These are phyloP conservation scores for Incumbomyces lentus DNA, from an alignment of 2,329 filamentous ascomycete species.

Conservation along the genomic window DNA sequence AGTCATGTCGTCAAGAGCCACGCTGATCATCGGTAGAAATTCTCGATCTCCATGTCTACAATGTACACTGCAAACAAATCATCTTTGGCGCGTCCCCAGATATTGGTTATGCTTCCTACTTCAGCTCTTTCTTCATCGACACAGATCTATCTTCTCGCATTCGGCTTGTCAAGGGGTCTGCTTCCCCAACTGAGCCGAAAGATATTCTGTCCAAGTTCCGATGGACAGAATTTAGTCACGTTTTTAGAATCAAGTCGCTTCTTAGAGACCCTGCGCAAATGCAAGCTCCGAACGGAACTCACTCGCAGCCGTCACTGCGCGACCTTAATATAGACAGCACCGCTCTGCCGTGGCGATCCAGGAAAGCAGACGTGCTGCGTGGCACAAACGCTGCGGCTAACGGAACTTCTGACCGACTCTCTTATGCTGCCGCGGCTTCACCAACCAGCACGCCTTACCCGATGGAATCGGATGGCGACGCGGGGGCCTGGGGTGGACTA, in stretches of 20 bases:
- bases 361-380: background rate
- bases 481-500: background rate
- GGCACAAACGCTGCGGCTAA: background rate
- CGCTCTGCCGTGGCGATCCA: background rate
- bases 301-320: background rate
- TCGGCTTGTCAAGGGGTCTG: slow-evolving; percentile 30
- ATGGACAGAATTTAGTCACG: slow-evolving; percentile 35
- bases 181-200: slow-evolving; percentile 29
- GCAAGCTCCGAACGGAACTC: background rate
- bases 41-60: slow-evolving; percentile 9
- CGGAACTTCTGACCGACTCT: background rate
- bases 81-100: slow-evolving; percentile 35
- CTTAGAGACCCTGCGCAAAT: background rate
- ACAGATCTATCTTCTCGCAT: slow-evolving; percentile 23
- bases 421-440: too few species aligned
- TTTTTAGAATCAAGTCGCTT: slow-evolving; percentile 35
- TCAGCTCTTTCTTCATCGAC: slow-evolving; percentile 25
- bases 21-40: slow-evolving; percentile 7
- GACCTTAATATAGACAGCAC: background rate
- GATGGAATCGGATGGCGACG: background rate
- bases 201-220: slow-evolving; percentile 17
- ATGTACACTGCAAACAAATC: slow-evolving; percentile 33
- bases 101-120: slow-evolving; percentile 34
- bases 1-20: background rate
- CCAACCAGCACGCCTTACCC: too few species aligned